Evolutionary conservation across 257 asterid genomes (phyloP).

Genomic region (Marsdenia floribunda): DNA sequence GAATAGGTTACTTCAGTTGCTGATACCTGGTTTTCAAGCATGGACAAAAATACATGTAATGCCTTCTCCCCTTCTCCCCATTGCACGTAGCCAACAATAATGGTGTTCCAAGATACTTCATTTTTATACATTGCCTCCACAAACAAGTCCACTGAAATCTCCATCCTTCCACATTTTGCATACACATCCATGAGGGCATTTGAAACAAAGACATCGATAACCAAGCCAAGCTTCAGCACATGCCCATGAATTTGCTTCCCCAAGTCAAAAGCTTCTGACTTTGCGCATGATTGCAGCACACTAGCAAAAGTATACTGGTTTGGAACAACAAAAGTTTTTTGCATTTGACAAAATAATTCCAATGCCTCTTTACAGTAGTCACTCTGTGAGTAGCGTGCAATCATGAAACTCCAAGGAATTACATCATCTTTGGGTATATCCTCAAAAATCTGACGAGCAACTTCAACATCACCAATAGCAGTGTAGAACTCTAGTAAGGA

Average conservation of each 20-base stretch:
- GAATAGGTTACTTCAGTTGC: slow-evolving; percentile 86
- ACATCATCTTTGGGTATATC: slow-evolving; percentile 73
- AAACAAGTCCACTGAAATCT: slow-evolving; percentile 51
- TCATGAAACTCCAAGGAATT: slow-evolving; percentile 97
- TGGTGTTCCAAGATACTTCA: slow-evolving; percentile 90
- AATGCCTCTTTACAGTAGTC: slow-evolving; percentile 60
- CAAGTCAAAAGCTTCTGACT: slow-evolving; percentile 40
- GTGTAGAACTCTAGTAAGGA: slow-evolving; percentile 86
- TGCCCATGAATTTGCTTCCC: slow-evolving; percentile 75
- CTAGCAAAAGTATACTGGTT: slow-evolving; percentile 90
- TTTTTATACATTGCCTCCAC: slow-evolving; percentile 42
- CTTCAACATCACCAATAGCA: slow-evolving; percentile 52
- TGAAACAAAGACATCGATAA: slow-evolving; percentile 53
- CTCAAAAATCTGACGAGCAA: slow-evolving; percentile 66
- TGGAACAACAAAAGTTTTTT: slow-evolving; percentile 49
- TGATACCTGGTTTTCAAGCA: slow-evolving; percentile 48
- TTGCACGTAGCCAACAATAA: slow-evolving; percentile 77
- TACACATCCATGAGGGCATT: slow-evolving; percentile 94
- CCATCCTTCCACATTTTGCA: slow-evolving; percentile 76
- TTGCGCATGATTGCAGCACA: slow-evolving; percentile 84
- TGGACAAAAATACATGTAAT: slow-evolving; percentile 44
- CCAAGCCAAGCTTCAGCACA: slow-evolving; percentile 55
- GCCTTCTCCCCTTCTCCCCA: slow-evolving; percentile 71
- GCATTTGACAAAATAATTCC: slow-evolving; percentile 58
- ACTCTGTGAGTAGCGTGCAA: slow-evolving; percentile 82